phyloP scores from a whole-genome alignment of 2,329 filamentous ascomycete species.

The Diaporthe ampelina region DNA sequence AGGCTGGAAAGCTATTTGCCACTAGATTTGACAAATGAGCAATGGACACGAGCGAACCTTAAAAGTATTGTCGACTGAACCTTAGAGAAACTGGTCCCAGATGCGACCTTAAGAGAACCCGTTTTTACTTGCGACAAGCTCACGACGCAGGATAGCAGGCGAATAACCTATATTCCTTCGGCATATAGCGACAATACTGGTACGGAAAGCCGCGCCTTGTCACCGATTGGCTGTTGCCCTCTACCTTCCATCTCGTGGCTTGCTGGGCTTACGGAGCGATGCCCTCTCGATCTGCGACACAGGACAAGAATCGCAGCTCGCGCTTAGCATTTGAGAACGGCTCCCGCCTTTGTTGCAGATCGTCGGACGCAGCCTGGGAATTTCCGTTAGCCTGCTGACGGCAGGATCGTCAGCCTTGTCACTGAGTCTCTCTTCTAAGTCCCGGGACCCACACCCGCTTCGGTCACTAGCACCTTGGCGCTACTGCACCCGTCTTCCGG shows the following conservation, averaged over 20 bases:
- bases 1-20: constrained; percentile 24
- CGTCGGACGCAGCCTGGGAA: constrained; percentile 23
- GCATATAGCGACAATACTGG: constrained; percentile 22
- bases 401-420: constrained; percentile 29
- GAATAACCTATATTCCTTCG: constrained; percentile 17
- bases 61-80: constrained; percentile 2
- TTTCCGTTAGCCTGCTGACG: constrained; percentile 21
- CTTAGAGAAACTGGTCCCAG: constrained; percentile 4
- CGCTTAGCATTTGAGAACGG: not conserved
- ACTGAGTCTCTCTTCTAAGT: constrained; percentile 14
- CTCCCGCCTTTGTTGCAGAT: constrained; percentile 17
- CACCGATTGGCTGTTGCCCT: constrained; percentile 17
- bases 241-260: not conserved
- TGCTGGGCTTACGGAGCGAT: constrained; percentile 1
- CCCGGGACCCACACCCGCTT: constrained; percentile 29
- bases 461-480: constrained; percentile 30
- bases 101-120: not conserved
- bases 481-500: constrained; percentile 23
- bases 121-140: constrained; percentile 14
- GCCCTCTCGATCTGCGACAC: not conserved
- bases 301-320: not conserved
- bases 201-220: constrained; percentile 3
- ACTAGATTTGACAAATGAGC: constrained; percentile 5
- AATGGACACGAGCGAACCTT: constrained; percentile 11
- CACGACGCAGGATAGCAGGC: constrained; percentile 5